Base-by-base conservation (phyloP, 169 alveolate species). In the Theileria luwenshuni region DNA sequence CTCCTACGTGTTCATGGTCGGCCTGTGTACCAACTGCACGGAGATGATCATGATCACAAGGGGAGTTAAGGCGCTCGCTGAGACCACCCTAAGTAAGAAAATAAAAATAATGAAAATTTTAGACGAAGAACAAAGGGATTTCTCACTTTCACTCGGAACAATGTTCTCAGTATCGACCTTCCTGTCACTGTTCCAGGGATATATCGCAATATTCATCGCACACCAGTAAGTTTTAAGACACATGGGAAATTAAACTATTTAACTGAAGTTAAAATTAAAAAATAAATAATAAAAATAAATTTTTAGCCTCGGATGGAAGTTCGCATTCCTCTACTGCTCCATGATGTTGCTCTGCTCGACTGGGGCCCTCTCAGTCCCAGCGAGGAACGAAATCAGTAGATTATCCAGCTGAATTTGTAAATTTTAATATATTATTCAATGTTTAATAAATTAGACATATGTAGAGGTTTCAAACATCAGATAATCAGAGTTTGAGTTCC, bases 271-370 rank as follows among this genome's bases (percentile, higher is more conserved):
- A 48, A 19, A 2, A 48, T 48, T 3, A 48, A 48, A 21, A 19
- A 48, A 3, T 48, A 48, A 19, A 48, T 48, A 13, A 43, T 17
- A 13, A 43, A 13, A 49, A 21, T 6, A 12, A 28, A 13, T 13
- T 30, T 35, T 21, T 59, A 79, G 87, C 69, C 51, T 38, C 38
- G 87, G 87, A 28, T 79, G 87, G 87, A 51, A 38, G 25, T 23
- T 13, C 43, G 19, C 71, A 51, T 74, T 71, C 30, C 54, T 65
- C 27, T 52, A 68, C n/a, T 69, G 70, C 30, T 69, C 49, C 38
- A 41, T 64, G 21, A 52, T 75, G 35, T 38, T 79, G 58, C 35
- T 79, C 52, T 17, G 33, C 12, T 74, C 84, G 19, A 79, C 83
- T 38, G 77, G 71, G 63, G 69, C 73, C 7, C 61, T 79, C 3